Base-by-base conservation (phyloP, 202 grass and related monocot genomes). In the Schoenoplectus tabernaemontani region DNA sequence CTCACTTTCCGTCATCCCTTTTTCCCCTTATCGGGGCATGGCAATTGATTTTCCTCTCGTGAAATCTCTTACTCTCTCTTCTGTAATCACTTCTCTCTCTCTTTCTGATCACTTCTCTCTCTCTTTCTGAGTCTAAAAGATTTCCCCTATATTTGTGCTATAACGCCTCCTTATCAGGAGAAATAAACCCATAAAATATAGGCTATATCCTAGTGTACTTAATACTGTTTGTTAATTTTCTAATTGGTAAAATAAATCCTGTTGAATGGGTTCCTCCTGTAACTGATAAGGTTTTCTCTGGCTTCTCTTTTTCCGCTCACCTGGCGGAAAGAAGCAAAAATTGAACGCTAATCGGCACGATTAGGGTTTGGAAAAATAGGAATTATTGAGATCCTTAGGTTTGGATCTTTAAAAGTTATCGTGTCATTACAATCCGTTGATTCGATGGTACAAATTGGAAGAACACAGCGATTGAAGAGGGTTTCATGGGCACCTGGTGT, bases 401-500 rank as follows among this genome's bases (percentile, higher is more conserved):
- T 71, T 37, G 82, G 84, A 83, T 86, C 73, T 43, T 56, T 41
- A 81, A 84, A 57, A 82, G 3, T 50, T 54, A 9, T 39, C n/a
- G 50, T 17, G 17, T 38, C 5, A n/a, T 50, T 53, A 33, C 69
- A 51, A 53, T 80, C 39, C 10, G 22, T 46, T 20, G 74, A 10
- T 59, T 43, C 23, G 42, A 57, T 64, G 20, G 73, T 51, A 71
- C 46, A 61, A 81, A 84, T 79, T 53, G 88, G 84, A 54, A 87
- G 93, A 59, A 86, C 80, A 44, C 82, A 85, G 85, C 79, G 87
- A 57, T 82, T 81, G 82, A 91, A 78, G 85, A 83, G 93, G 85
- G 87, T 97, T 85, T 91, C 93, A n/a, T 97, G 93, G 93, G 91
- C 93, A 59, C 41, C 79, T 78, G 89, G 73, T 51, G 54, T 80